phyloP scores from a whole-genome alignment of 495 filamentous ascomycete species.

The Hypomontagnella monticulosa region DNA sequence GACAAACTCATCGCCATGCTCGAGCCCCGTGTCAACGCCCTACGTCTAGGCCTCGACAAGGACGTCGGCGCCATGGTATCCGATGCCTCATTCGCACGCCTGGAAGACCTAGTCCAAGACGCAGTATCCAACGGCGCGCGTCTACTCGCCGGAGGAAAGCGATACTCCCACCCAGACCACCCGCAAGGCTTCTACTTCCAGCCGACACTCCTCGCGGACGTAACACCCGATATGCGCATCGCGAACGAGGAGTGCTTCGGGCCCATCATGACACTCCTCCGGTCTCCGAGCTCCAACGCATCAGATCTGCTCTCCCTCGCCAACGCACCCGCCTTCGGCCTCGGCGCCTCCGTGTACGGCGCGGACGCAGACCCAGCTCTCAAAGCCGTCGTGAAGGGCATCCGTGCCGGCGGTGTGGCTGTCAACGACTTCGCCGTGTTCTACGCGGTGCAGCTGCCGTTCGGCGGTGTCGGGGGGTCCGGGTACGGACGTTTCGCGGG shows the following conservation, averaged over 20 bases:
- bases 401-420: slow-evolving; percentile 87
- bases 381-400: slow-evolving; percentile 64
- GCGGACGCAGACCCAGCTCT: slow-evolving; percentile 55
- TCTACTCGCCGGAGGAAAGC: slow-evolving; percentile 83
- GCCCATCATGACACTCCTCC: slow-evolving; percentile 86
- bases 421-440: slow-evolving; percentile 94
- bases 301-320: slow-evolving; percentile 72
- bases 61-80: slow-evolving; percentile 95
- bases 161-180: slow-evolving; percentile 72
- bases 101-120: slow-evolving; percentile 77
- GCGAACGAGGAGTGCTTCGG: slow-evolving; percentile 93
- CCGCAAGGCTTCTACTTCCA: slow-evolving; percentile 88
- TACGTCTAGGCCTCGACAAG: slow-evolving; percentile 70
- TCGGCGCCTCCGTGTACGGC: slow-evolving; percentile 88
- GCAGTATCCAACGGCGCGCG: slow-evolving; percentile 81
- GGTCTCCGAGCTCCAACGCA: slow-evolving; percentile 61
- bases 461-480: slow-evolving; percentile 85
- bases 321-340: slow-evolving; percentile 79
- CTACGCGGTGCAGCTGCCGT: slow-evolving; percentile 92
- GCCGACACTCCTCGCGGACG: slow-evolving; percentile 89
- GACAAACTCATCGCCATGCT: slow-evolving; percentile 74
- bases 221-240: slow-evolving; percentile 80
- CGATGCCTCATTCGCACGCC: slow-evolving; percentile 69
- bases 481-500: slow-evolving; percentile 95
- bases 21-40: slow-evolving; percentile 70